phyloP scores from a whole-genome alignment of 768 basidiomycete genomes.

The Exsudoporus frostii region DNA sequence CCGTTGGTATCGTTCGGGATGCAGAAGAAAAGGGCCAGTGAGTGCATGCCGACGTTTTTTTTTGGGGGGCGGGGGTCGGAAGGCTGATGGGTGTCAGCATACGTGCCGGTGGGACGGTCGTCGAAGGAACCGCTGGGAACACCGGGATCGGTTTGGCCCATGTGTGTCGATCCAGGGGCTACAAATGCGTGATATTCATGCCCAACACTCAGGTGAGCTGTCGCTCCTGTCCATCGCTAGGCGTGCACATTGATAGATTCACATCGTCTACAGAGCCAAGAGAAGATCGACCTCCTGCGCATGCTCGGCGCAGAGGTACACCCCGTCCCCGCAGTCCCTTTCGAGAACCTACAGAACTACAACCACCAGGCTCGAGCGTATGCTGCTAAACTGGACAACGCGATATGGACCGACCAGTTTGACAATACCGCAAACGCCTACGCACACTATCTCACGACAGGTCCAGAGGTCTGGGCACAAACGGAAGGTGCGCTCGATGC shows the following conservation, averaged over 20 bases:
- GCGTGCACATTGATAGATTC: not conserved
- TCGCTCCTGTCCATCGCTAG: not conserved
- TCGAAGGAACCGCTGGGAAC: constrained; percentile 98
- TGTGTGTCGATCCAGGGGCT: constrained; percentile 89
- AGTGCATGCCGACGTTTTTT: constrained; percentile 27
- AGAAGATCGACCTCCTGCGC: constrained; percentile 94
- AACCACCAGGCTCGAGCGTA: constrained; percentile 96
- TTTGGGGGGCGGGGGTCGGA: not conserved
- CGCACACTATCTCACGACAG: constrained; percentile 86
- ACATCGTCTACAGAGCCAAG: constrained; percentile 68
- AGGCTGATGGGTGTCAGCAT: constrained; percentile 44
- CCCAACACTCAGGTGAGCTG: constrained; percentile 77
- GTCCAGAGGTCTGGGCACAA: constrained; percentile 96
- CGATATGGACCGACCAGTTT: constrained; percentile 98
- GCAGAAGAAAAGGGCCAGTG: constrained; percentile 83
- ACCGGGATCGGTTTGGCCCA: constrained; percentile 96
- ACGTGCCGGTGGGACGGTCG: constrained; percentile 91
- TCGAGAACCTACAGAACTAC: constrained; percentile 93
- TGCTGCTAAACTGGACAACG: constrained; percentile 69
- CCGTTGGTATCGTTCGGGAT: constrained; percentile 80
- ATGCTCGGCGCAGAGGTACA: constrained; percentile 98
- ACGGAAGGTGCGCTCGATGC: constrained; percentile 74
- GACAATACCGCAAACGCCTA: constrained; percentile 92
- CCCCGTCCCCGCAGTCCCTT: constrained; percentile 95
- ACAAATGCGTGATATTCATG: constrained; percentile 99